A percentile compares a stretch with the other conserved stretches of the same genome.
Evolutionary conservation across 441 rosid species (phyloP).

Genomic region (Mallotus japonicus): DNA sequence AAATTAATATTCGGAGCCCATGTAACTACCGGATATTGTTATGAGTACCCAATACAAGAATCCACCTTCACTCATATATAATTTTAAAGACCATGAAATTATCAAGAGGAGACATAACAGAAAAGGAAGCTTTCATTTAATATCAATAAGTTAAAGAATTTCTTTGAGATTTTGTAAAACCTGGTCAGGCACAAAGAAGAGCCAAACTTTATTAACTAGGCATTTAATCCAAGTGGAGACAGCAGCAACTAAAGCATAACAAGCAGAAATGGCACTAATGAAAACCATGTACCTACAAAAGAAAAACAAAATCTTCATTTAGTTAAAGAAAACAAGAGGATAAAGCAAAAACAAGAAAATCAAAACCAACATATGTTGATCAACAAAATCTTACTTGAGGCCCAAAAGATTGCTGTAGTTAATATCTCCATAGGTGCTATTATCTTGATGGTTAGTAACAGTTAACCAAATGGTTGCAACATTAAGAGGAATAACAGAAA

Average conservation of each 20-base stretch:
- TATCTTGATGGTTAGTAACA: constrained; percentile 60
- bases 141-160: no score
- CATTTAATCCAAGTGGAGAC: constrained; percentile 50
- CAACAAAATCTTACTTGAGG: constrained; percentile 45
- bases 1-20: no score
- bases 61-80: no score
- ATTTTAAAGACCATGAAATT: no score
- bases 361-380: not conserved
- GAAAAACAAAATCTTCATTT: constrained; percentile 6
- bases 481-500: constrained; percentile 68
- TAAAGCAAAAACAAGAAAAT: not conserved
- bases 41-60: no score
- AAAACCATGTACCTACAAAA: constrained; percentile 60
- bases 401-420: constrained; percentile 55
- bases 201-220: constrained; percentile 64
- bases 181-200: constrained; percentile 84
- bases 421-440: constrained; percentile 54
- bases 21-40: no score
- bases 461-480: constrained; percentile 72
- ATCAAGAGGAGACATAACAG: no score
- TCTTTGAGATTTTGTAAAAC: constrained; percentile 26
- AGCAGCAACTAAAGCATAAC: constrained; percentile 61
- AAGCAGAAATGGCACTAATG: constrained; percentile 56
- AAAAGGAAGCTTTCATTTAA: no score
- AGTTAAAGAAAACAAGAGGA: not conserved